phyloP scores from a whole-genome alignment of 2,329 filamentous ascomycete species.

The Pseudogymnoascus sp. region DNA sequence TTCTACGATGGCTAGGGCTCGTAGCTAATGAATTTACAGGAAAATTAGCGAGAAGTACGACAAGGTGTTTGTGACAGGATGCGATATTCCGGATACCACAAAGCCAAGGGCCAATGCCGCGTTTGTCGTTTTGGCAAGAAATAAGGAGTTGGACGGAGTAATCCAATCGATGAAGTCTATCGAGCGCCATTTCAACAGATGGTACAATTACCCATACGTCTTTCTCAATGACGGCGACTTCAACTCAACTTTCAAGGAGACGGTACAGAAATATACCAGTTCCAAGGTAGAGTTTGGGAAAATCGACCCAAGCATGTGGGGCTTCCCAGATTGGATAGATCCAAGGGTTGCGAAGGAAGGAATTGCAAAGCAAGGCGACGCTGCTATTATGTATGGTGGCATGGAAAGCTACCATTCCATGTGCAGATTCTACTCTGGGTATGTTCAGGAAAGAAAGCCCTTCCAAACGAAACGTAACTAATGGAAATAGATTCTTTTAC shows the following conservation, averaged over 20 bases:
- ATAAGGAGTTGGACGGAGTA: conserved; percentile 93
- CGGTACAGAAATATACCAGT: conserved; percentile 84
- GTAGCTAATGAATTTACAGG: conserved; percentile 39
- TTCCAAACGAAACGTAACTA: conserved; percentile 16
- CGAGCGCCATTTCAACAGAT: conserved; percentile 96
- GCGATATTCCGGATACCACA: conserved; percentile 70
- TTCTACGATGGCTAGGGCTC: not conserved
- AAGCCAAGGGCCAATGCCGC: conserved; percentile 84
- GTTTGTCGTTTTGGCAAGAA: conserved; percentile 90
- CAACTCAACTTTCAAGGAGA: conserved; percentile 86
- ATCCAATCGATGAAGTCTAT: conserved; percentile 96
- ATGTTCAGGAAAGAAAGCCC: conserved; percentile 29
- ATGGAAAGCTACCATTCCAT: conserved; percentile 99
- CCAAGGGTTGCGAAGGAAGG: conserved; percentile 89
- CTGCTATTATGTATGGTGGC: conserved; percentile 97
- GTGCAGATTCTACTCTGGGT: conserved; percentile 99
- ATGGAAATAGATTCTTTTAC: conserved; percentile 70
- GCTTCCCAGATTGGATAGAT: conserved; percentile 94
- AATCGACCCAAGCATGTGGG: conserved; percentile 88
- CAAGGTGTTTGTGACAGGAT: conserved; percentile 91
- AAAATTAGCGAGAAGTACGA: conserved; percentile 97
- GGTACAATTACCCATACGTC: conserved; percentile 98
- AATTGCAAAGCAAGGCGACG: conserved; percentile 92
- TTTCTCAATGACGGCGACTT: conserved; percentile 98
- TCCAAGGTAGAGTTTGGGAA: conserved; percentile 84